Evolutionary conservation across 345 rosid genomes (phyloP).

Genomic region (Populus nigra): DNA sequence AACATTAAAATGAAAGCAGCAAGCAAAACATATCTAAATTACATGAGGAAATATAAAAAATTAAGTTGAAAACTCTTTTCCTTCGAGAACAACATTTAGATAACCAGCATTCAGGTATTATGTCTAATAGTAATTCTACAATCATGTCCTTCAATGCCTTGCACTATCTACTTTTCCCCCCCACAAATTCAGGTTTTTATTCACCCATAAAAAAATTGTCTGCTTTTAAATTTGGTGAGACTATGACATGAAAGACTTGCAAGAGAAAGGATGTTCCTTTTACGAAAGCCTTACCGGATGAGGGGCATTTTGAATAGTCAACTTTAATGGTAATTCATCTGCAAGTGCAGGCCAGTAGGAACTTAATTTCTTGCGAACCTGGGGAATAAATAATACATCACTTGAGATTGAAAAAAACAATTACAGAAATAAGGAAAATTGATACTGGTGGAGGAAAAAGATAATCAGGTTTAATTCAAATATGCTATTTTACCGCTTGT

Average conservation of each 20-base stretch:
- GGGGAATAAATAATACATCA: constrained; percentile 19
- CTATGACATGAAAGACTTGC: background rate
- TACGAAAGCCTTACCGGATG: constrained; percentile 6
- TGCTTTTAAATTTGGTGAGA: background rate
- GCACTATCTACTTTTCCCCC: too few relatives aligned
- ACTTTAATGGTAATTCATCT: constrained; percentile 56
- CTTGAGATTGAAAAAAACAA: too few relatives aligned
- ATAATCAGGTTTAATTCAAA: background rate
- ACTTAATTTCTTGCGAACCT: constrained; percentile 69
- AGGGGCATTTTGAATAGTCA: constrained; percentile 52
- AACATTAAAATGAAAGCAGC: background rate
- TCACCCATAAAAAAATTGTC: background rate
- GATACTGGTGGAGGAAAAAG: background rate
- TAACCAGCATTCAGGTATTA: too few relatives aligned
- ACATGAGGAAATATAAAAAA: background rate
- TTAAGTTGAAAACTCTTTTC: background rate
- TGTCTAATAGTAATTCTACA: background rate
- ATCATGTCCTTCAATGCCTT: background rate
- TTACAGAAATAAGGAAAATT: background rate
- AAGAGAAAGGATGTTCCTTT: background rate
- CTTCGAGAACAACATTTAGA: too few relatives aligned
- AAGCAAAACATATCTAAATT: background rate
- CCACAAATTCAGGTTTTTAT: background rate
- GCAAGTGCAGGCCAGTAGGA: constrained; percentile 70
- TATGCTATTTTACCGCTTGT: constrained; percentile 46